Percentiles rank a stretch among this genome's conserved stretches.
phyloP scores from a whole-genome alignment of 257 asterid species.

The Lycium barbarum region DNA sequence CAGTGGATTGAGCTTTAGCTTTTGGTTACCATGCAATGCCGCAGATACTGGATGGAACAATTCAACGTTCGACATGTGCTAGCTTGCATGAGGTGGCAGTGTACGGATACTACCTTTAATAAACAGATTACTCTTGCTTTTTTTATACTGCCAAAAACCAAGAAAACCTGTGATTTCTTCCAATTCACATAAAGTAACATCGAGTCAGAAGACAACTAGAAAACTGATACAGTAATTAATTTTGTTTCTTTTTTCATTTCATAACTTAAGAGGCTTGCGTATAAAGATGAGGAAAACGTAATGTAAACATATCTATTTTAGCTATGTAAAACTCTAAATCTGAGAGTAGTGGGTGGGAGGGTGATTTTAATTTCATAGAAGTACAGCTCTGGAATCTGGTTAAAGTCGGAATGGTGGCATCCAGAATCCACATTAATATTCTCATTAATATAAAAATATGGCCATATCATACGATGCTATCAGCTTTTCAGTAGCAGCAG shows the following conservation, averaged over 20 bases:
- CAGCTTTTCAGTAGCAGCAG: conserved; percentile 22
- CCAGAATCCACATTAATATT: conserved; percentile 26
- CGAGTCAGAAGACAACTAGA: background rate
- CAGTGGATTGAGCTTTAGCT: background rate
- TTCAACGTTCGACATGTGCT: conserved; percentile 19
- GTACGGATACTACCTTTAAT: background rate
- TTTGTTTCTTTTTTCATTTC: background rate
- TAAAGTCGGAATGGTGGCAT: conserved; percentile 31
- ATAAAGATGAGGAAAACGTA: background rate
- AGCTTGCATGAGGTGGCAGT: conserved; percentile 14
- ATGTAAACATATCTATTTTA: background rate
- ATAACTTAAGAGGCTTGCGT: background rate
- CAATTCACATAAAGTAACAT: conserved; percentile 37
- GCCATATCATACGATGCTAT: conserved; percentile 18
- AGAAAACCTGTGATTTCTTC: conserved; percentile 36
- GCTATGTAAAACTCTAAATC: background rate
- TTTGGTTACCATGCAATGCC: background rate
- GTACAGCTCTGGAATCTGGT: conserved; percentile 6
- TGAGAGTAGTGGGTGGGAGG: conserved; percentile 23
- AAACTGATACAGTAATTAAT: conserved; percentile 6
- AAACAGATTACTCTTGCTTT: background rate
- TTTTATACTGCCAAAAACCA: background rate
- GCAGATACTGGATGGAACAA: conserved; percentile 13
- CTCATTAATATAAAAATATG: conserved; percentile 8
- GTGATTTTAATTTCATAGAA: background rate